These are phyloP conservation scores for Zygotorulaspora mrakii DNA, from an alignment of 1,139 yeast genomes.

Conservation along the genomic window DNA sequence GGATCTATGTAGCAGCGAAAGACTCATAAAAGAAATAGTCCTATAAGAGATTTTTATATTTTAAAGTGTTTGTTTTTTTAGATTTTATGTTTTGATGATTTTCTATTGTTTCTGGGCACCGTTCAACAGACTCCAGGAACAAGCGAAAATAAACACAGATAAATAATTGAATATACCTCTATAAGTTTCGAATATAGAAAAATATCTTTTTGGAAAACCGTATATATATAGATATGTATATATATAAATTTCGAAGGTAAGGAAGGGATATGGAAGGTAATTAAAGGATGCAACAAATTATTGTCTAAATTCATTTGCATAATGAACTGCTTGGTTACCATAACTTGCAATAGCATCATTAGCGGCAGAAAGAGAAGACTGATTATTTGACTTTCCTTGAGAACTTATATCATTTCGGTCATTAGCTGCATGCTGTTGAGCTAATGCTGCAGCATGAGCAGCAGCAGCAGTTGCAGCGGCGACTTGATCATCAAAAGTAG, in stretches of 20 bases:
- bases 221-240: constrained; percentile 3
- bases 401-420: constrained; percentile 3
- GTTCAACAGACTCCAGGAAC: too few relatives aligned
- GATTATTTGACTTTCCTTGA: constrained; percentile 5
- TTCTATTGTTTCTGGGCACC: too few relatives aligned
- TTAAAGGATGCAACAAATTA: constrained; percentile 1
- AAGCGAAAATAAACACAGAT: too few relatives aligned
- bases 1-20: too few relatives aligned
- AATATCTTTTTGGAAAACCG: background rate
- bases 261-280: background rate
- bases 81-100: too few relatives aligned
- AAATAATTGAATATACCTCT: too few relatives aligned
- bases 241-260: background rate
- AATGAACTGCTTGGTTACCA: constrained; percentile 36
- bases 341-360: constrained; percentile 29
- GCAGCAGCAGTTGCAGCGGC: constrained; percentile 39
- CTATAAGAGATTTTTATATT: too few relatives aligned
- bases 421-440: constrained; percentile 28
- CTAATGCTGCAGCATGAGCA: constrained; percentile 32
- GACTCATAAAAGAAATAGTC: too few relatives aligned
- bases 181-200: too few relatives aligned
- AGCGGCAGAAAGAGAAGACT: constrained; percentile 9
- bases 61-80: too few relatives aligned
- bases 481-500: constrained; percentile 37
- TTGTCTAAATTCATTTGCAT: constrained; percentile 35